A percentile compares a stretch with the other conserved stretches of the same genome.
Evolutionary conservation across 257 asterid species (phyloP).

Genomic region (Solanum sejunctum): DNA sequence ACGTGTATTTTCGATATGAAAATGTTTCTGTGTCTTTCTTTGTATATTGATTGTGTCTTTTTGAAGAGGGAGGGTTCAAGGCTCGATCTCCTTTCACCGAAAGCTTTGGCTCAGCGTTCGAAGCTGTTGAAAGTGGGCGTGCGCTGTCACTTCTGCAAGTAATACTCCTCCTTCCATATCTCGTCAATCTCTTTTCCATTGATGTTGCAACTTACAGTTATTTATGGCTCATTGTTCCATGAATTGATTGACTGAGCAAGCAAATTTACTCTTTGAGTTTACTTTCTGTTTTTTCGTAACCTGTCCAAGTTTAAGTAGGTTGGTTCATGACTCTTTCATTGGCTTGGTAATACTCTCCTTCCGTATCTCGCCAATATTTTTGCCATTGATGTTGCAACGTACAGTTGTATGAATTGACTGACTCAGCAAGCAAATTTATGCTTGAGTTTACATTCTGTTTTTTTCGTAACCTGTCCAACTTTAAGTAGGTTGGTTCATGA

Average conservation of each 20-base stretch:
- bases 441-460: background rate
- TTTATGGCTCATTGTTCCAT: background rate
- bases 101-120: slow-evolving; percentile 44
- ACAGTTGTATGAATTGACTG: background rate
- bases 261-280: background rate
- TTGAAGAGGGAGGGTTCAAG: background rate
- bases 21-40: background rate
- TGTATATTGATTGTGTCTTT: slow-evolving; percentile 1
- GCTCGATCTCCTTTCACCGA: slow-evolving; percentile 8
- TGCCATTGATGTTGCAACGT: background rate
- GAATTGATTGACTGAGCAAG: background rate
- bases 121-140: slow-evolving; percentile 40
- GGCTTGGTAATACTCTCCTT: slow-evolving; percentile 9
- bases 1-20: background rate
- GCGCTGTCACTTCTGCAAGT: slow-evolving; percentile 90
- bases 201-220: background rate
- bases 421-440: background rate
- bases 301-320: background rate
- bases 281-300: background rate
- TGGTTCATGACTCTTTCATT: background rate
- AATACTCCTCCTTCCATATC: background rate
- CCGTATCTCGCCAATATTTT: background rate
- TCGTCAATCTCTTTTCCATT: background rate
- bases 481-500: background rate
- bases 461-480: background rate